Evolutionary conservation across 2,329 filamentous ascomycete genomes (phyloP), one percentile per base, ranked within the genome.

Genomic region (Orbilia javanica): DNA sequence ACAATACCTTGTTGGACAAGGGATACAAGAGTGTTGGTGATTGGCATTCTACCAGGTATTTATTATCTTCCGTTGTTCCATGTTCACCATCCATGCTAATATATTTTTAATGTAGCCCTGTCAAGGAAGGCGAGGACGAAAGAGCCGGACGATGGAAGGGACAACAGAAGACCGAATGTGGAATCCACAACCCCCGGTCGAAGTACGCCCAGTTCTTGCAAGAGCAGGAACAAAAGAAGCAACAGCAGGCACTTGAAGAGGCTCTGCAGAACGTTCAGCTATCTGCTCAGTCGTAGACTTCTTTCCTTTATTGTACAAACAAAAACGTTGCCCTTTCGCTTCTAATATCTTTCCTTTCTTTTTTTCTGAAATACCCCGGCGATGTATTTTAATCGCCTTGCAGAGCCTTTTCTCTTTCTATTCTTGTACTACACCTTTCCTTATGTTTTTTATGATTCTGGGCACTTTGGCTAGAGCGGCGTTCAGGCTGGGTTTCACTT

Each of bases 11-110:
- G 31, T 89, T 99, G 55, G 93, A 97, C 85, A 88, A 87, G 76
- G 96, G 96, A n/a, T 99, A 99, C 88, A 97, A 98, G 88, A 97
- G 93, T 80, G 88, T 99, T 79, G 96, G 96, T 79, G 96, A 99
- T 87, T 98, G 94, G 93, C 96, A 99, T 88, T 97, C 94, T 63
- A 99, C 96, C 3, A 91, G 80, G 81, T 82, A 75, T 79, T 34
- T 34, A 64, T 27, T 31, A 50, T 7, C 34, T 27, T 50, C 13
- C 10, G 3, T 27, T 11, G 44, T 34, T 20, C 18, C 5, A 57
- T 53, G 5, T 22, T n/a, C 79, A 79, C 8, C 27, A 36, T 13
- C 6, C 10, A n/a, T 57, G 15, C 52, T 57, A 57, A 57, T 10
- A n/a, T 20, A 27, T 55, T 72, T 55, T 72, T 42, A 34, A 20